These are phyloP conservation scores for Populus tomentosa DNA, from an alignment of 441 rosid species.

Conservation along the genomic window DNA sequence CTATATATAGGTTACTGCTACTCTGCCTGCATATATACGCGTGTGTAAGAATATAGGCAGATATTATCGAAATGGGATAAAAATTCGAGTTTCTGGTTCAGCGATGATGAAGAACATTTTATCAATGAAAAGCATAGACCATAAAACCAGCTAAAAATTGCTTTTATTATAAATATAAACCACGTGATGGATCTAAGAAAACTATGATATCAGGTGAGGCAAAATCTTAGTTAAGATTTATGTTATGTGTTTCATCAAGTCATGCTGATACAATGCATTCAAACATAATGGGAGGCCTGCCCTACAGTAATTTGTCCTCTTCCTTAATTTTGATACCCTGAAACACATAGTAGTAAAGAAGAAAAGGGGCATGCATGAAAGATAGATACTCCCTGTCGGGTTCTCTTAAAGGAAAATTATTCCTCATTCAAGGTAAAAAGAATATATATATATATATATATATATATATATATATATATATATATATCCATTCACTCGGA, in stretches of 20 bases:
- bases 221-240: no score
- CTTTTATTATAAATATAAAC: no score
- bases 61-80: not conserved
- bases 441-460: conserved; percentile 15
- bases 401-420: conserved; percentile 34
- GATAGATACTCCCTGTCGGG: conserved; percentile 56
- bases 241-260: not conserved
- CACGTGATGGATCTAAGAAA: not conserved
- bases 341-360: conserved; percentile 19
- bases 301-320: not conserved
- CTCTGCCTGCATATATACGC: not conserved
- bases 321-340: not conserved
- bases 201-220: no score
- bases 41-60: not conserved
- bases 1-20: not conserved
- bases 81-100: not conserved
- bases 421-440: conserved; percentile 22
- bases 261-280: not conserved
- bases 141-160: not conserved
- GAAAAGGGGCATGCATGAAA: conserved; percentile 22
- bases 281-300: not conserved
- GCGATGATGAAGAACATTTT: not conserved
- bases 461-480: not conserved
- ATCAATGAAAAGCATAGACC: not conserved
- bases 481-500: conserved; percentile 1